Base-by-base conservation (phyloP, 768 basidiomycete species). In the Tricholoma sp. region DNA sequence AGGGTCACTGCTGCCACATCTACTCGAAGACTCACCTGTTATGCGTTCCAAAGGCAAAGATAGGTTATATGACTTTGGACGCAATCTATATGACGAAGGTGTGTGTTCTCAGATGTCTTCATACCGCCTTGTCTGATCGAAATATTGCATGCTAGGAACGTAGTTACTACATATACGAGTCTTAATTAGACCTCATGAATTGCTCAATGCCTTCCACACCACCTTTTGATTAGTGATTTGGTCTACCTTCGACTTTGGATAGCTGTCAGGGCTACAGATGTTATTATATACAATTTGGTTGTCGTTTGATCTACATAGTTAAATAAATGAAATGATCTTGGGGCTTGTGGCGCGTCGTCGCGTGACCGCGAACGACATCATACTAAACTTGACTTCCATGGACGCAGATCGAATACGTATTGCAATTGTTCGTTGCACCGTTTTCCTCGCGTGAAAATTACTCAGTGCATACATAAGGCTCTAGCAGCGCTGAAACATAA, bases 401-500 rank as follows among this genome's bases (percentile, higher is more conserved):
- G 62, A 60, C 32, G 63, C 66, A 50, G 74, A 77, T 60, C 60
- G 68, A 52, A 60, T 79, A 18, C 75, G 80, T 41, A 68, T 81
- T 41, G 71, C 74, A 36, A 66, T 79, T 50, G 78, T 77, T 50
- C 39, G 74, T 65, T 55, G 47, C 32, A 24, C 9, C 5, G 29
- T 17, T 32, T 20, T 53, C 15, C 51, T 5, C n/a, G 6, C 31
- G 34, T 32, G 10, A 24, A 5, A 37, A 42, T 24, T 15, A 32
- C 51, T 53, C 55, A 59, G 45, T 4, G n/a, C 31, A 32, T 49
- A 17, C 7, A 47, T 13, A 52, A 83, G 81, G 81, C 80, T 9
- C 61, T 83, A 24, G 66, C 72, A 18, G 74, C 76, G 8, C 66
- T 82, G 31, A 75, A 72, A 66, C 72, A 70, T 65, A 81, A 78